Base-by-base conservation (phyloP, 352 stramenopile genomes). In the Thraustotheca clavata region DNA sequence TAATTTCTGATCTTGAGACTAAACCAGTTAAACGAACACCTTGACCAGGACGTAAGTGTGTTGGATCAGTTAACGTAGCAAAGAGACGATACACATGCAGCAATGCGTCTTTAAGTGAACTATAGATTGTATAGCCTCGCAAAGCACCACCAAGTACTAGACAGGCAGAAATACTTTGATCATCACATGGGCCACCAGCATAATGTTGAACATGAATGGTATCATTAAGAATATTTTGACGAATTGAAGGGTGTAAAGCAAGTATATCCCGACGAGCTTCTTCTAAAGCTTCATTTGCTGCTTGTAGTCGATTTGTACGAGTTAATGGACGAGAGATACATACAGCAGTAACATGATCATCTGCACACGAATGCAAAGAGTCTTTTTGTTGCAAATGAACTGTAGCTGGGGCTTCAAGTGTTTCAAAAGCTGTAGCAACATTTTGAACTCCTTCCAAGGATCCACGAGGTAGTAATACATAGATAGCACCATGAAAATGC, bases 261-360 rank as follows among this genome's bases (percentile, higher is more conserved):
- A 6, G 22, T 9, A 68, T 27, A 9, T 12, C 26, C 5, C 14
- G 29, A 14, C 38, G 31, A 1, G 46, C 54, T 8, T 38, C 16
- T n/a, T 54, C 55, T 40, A 65, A 12, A 6, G 52, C 48, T 14
- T 26, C 24, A 24, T 49, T 1, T 7, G 39, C 49, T 22, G 18
- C 18, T 4, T 49, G 18, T 9, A 40, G 7, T 8, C 38, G 32
- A 1, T 1, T 14, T 34, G 31, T 16, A 20, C 8, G 8, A n/a
- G 55, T 22, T 6, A 73, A 31, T 11, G 69, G 71, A 18, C 68
- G 46, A 3, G 63, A 57, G n/a, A 76, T 46, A 61, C 73, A 74
- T n/a, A 76, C 65, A 20, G 71, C 71, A 0, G 50, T 34, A 12
- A 76, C 60, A 36, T 71, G 67, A 49, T 76, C 71, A 57, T 76